Percentiles rank a stretch among this genome's conserved stretches.
These are phyloP conservation scores for Paecilomyces variotii DNA, from an alignment of 2,329 filamentous ascomycete species.

Conservation along the genomic window DNA sequence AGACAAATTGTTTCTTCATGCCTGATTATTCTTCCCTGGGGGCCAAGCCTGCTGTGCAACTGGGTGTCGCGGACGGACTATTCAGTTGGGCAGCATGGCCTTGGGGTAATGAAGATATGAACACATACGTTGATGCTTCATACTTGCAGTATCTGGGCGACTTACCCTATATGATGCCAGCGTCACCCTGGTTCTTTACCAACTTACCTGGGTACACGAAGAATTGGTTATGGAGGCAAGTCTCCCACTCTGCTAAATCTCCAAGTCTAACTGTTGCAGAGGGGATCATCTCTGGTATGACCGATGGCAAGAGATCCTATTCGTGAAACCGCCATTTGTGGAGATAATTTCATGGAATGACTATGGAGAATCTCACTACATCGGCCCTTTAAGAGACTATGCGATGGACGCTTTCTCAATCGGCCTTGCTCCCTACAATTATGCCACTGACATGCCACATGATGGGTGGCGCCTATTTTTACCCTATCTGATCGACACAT, in stretches of 20 bases:
- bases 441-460: neutral
- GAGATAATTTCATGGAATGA: constrained; percentile 55
- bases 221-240: neutral
- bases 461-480: neutral
- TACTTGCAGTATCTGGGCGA: neutral
- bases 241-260: neutral
- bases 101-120: neutral
- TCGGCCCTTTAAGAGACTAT: constrained; percentile 30
- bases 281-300: neutral
- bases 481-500: neutral
- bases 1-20: neutral
- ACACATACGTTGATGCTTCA: neutral
- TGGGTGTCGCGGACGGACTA: neutral
- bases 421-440: neutral
- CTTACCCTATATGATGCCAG: neutral
- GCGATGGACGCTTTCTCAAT: neutral
- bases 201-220: neutral
- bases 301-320: neutral
- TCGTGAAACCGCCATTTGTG: neutral
- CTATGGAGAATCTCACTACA: constrained; percentile 53
- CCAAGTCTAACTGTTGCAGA: neutral
- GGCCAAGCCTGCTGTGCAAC: neutral
- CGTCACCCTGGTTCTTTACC: neutral
- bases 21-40: neutral
- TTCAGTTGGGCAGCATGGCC: neutral